These are phyloP conservation scores for Globisporangium acanthophoron DNA, from an alignment of 352 stramenopile species.

Conservation along the genomic window DNA sequence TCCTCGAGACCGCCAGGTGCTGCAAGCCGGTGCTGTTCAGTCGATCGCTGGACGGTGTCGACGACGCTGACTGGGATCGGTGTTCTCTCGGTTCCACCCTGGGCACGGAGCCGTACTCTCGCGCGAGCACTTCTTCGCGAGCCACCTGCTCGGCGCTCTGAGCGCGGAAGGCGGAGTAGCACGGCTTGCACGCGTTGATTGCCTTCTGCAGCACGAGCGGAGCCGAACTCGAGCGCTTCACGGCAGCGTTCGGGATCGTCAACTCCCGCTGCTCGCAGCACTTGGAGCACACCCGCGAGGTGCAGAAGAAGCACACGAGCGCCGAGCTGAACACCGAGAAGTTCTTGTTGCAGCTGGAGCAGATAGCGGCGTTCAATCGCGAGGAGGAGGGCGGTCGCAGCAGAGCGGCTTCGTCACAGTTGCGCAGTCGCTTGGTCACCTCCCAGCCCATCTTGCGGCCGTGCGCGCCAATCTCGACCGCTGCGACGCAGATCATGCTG, in stretches of 20 bases:
- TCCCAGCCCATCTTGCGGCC: conserved; percentile 9
- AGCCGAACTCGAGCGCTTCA: not conserved
- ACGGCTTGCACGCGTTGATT: conserved; percentile 5
- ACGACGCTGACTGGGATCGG: not conserved
- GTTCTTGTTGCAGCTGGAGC: conserved; percentile 4
- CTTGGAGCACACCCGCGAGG: conserved; percentile 6
- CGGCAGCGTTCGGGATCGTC: not conserved
- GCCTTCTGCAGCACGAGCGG: not conserved
- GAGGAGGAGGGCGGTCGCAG: no score
- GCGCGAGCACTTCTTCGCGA: conserved; percentile 7
- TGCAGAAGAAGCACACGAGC: conserved; percentile 7
- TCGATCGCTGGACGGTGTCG: not conserved
- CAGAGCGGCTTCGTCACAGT: not conserved
- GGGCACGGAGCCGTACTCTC: conserved; percentile 4
- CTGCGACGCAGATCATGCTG: conserved; percentile 17
- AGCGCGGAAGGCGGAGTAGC: not conserved
- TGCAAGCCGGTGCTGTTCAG: not conserved
- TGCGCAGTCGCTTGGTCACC: conserved; percentile 1
- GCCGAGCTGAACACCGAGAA: conserved; percentile 4
- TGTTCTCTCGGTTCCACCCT: not conserved
- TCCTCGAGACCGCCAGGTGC: not conserved
- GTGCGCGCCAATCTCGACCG: conserved; percentile 3
- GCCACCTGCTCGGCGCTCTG: conserved; percentile 2
- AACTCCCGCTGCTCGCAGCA: conserved; percentile 10
- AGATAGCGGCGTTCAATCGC: not conserved